Base-by-base conservation (phyloP, 2,329 filamentous ascomycete genomes). In the Phaeosphaeriaceae sp. region DNA sequence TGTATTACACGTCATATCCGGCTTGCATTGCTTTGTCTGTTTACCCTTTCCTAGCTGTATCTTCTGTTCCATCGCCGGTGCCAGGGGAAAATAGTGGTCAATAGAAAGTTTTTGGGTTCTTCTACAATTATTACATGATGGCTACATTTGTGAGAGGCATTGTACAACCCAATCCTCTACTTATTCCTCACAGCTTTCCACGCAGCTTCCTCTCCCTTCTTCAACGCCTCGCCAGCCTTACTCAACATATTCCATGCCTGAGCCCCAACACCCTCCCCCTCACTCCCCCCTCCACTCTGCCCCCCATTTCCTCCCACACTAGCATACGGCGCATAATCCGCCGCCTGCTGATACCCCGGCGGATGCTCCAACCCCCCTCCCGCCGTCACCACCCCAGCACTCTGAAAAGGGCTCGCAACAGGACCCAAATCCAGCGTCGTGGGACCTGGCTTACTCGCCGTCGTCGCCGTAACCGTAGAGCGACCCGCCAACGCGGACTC, bases 281-380 rank as follows among this genome's bases (percentile, higher is more conserved):
- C 56, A 26, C 4, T 26, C 36, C 33, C 58, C 30, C 66, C 56
- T 29, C 66, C 64, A 26, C 52, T 53, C 56, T 60, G 33, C 55
- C 54, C 50, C 63, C 67, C 55, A 71, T 60, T 59, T 54, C 70
- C 54, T 71, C 66, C 76, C 53, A 78, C 76, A 26, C 70, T 67
- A 15, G 76, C 76, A 46, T 68, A 70, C 17, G 64, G 63, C 16
- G 63, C 58, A 44, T 72, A 76, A 69, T 56, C 73, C 23, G 60
- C 65, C 49, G 78, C 75, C 54, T 81, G 79, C 45, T 73, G 63
- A 60, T 81, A 81, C 11, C 78, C 77, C 0, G 77, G 74, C 17
- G 79, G 79, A 52, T 79, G 76, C 50, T 75, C 71, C 30, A 75
- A 54, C 53, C 58, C 68, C 33, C 46, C 38, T 16, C 52, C 46